Conservation (phyloP, 2,329 filamentous ascomycete species). For the Catunica adiposa region DNA sequence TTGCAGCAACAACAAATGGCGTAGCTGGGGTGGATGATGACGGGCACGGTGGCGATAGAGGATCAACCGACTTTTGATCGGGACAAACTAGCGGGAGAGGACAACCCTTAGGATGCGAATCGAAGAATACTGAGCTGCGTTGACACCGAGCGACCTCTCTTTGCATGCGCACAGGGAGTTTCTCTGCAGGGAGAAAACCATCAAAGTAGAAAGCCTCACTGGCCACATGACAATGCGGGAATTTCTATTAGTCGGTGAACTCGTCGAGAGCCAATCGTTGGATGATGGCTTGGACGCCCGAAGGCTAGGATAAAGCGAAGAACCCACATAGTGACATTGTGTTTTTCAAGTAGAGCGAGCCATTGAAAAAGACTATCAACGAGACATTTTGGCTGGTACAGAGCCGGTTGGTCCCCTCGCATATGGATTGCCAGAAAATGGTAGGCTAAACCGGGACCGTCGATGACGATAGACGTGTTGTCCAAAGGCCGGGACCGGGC, state of each 20-base stretch:
- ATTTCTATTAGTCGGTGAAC: not conserved
- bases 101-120: conserved; percentile 17
- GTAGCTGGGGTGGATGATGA: conserved; percentile 15
- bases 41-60: conserved; percentile 22
- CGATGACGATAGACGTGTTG: conserved; percentile 38
- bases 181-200: conserved; percentile 55
- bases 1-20: conserved; percentile 56
- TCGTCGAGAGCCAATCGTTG: no score
- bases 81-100: conserved; percentile 3
- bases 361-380: conserved; percentile 42
- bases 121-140: conserved; percentile 15
- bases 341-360: conserved; percentile 40
- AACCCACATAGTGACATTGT: conserved; percentile 45
- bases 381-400: conserved; percentile 38
- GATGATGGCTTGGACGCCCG: not conserved
- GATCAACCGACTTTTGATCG: conserved; percentile 11
- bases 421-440: conserved; percentile 17
- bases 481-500: conserved; percentile 27
- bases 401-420: not conserved
- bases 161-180: conserved; percentile 43
- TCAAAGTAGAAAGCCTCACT: conserved; percentile 71
- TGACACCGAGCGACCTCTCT: conserved; percentile 23
- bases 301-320: not conserved
- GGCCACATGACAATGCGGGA: conserved; percentile 10
- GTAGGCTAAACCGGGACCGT: conserved; percentile 67